A percentile compares a stretch with the other conserved stretches of the same genome.
These are phyloP conservation scores for Rhizopogon salebrosus DNA, from an alignment of 768 basidiomycete genomes.

Conservation along the genomic window DNA sequence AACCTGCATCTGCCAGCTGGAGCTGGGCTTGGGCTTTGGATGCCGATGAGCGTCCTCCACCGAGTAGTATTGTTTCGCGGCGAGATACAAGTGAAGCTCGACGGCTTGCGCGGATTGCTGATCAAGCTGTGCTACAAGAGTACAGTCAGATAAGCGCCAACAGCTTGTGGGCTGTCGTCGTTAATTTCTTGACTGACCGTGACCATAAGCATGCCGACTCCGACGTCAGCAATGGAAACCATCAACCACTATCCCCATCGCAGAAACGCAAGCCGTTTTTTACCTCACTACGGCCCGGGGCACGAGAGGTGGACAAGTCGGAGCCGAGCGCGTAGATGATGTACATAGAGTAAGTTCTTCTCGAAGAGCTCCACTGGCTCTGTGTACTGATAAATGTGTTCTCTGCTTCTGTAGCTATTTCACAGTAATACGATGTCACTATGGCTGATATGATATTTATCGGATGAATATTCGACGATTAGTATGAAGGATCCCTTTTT, in stretches of 20 bases:
- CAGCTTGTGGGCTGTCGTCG: slow-evolving; percentile 63
- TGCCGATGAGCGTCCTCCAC: slow-evolving; percentile 77
- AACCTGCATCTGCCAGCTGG: slow-evolving; percentile 53
- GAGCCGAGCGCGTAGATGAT: not conserved
- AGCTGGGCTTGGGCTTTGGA: slow-evolving; percentile 86
- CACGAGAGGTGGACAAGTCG: not conserved
- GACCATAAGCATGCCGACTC: slow-evolving; percentile 22
- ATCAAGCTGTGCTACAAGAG: slow-evolving; percentile 55
- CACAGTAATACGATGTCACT: not conserved
- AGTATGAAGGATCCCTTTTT: too few species aligned
- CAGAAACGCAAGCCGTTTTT: slow-evolving; percentile 25
- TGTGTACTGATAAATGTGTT: not conserved
- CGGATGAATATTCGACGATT: not conserved
- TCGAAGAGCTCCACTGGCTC: not conserved
- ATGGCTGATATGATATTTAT: not conserved
- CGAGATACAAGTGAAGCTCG: slow-evolving; percentile 81
- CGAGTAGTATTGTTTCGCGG: slow-evolving; percentile 86
- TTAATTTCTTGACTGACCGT: slow-evolving; percentile 60
- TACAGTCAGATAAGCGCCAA: slow-evolving; percentile 60
- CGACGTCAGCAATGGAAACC: slow-evolving; percentile 1
- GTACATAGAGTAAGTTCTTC: not conserved
- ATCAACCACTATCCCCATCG: not conserved
- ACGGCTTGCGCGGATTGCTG: slow-evolving; percentile 67
- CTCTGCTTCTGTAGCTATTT: not conserved
- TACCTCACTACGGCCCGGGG: slow-evolving; percentile 15